Evolutionary conservation across 225 moss, liverwort and hornwort genomes (phyloP).

Genomic region (Polytrichum commune): DNA sequence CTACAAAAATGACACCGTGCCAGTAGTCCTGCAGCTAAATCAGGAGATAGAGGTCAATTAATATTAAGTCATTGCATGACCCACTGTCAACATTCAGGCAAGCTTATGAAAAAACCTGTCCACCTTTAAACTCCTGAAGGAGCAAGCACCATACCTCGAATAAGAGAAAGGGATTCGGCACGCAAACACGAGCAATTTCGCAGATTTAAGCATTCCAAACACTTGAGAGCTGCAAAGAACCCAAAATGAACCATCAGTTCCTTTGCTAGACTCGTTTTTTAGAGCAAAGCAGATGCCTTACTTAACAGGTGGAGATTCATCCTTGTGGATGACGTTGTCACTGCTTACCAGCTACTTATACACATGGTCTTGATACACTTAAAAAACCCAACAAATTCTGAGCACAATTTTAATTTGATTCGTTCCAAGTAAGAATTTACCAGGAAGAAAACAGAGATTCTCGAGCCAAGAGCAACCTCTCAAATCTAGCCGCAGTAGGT

Average conservation of each 20-base stretch:
- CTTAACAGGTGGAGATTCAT: not conserved
- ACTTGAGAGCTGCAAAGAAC: slow-evolving; percentile 36
- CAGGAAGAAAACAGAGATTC: slow-evolving; percentile 47
- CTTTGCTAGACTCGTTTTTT: not conserved
- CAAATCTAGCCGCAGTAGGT: slow-evolving; percentile 53
- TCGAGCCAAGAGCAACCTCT: slow-evolving; percentile 55
- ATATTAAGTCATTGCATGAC: not conserved
- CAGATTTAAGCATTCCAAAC: slow-evolving; percentile 56
- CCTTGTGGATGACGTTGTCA: not conserved
- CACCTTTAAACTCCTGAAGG: not conserved
- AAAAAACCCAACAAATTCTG: no score
- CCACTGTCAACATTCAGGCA: no score
- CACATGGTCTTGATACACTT: not conserved
- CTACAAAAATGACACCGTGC: no score
- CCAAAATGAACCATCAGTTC: not conserved
- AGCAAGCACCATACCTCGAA: slow-evolving; percentile 35
- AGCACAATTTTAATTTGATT: not conserved
- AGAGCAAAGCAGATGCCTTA: slow-evolving; percentile 1
- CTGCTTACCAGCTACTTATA: not conserved
- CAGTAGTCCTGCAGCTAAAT: no score
- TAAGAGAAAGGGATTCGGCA: slow-evolving; percentile 27
- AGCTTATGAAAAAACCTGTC: no score
- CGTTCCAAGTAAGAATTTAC: slow-evolving; percentile 14
- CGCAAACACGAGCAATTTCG: slow-evolving; percentile 49
- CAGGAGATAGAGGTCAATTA: not conserved